Evolutionary conservation across 2,329 filamentous ascomycete species (phyloP), one percentile per base, ranked within the genome.

Genomic region (Paecilomyces niveus): DNA sequence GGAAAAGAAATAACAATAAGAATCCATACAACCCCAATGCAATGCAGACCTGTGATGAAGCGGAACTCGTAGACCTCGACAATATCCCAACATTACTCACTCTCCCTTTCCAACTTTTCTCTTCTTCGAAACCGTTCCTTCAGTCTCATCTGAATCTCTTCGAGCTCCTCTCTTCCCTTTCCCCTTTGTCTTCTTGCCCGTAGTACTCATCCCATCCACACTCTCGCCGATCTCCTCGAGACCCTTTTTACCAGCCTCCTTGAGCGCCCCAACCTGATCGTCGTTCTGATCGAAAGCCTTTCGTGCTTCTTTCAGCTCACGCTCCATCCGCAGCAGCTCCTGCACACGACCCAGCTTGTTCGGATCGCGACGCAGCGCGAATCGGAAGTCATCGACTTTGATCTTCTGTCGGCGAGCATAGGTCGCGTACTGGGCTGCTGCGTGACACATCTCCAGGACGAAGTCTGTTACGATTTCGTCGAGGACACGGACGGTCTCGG

Each of bases 381-480:
- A 99, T 70, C 95, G 92, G 78, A 99, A 96, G 75, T 99, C 94
- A 69, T 97, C 93, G 68, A 96, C 90, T 74, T 99, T 99, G 77
- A 99, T 92, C 78, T 99, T 99, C 68, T 96, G 90, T 1, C 94
- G 89, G 0, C 92, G 89, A 2, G 89, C 87, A 74, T 96, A 90
- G 72, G 90, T 87, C 0, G 94, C 94, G 56, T 88, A 87, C 52
- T 90, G 86, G 3, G 92, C 90, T 3, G 94, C 93, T 70, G 91
- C 88, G 78, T 96, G 94, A 76, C 90, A 93, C 57, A 94, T 87
- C 73, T 94, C 91, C 72, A 96, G 91, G 72, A 97, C 90, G 80
- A 96, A 97, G 79, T 97, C 94, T 62, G 92, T 96, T 61, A 96
- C 85, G 66, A 97, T 93, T 77, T 97, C 92, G 80, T 97, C 94